Evolutionary conservation across 2,329 filamentous ascomycete genomes (phyloP), one percentile per base, ranked within the genome.

Genomic region (Aspergillus proliferans): DNA sequence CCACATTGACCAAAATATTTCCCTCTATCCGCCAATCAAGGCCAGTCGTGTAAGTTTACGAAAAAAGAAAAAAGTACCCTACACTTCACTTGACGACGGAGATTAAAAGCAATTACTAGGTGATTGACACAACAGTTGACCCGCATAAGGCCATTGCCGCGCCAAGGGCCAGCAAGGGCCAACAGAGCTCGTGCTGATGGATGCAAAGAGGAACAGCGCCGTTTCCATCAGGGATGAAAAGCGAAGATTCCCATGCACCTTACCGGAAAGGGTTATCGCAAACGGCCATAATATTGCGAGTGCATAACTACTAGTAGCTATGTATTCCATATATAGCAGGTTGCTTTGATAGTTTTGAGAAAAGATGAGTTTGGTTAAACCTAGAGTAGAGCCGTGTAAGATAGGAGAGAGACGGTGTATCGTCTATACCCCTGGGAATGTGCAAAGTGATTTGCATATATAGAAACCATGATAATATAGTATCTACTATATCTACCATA

Each of bases 121-220:
- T 4, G 39, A 50, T 46, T 48, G 39, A 34, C 41, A 47, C 26
- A 47, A 44, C 45, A 42, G 46, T 46, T 52, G 43, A 50, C 50
- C 52, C 47, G 43, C 47, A 54, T 54, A 41, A 39, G 38, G 36
- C 21, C n/a, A 45, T 19, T 19, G 28, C 28, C 26, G n/a, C 15
- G 43, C 14, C n/a, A 22, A 18, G 19, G 38, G n/a, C 34, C 34
- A 36, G 34, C 34, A 36, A 36, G 15, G 14, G 7, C 42, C 14
- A 22, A 24, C 14, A 26, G 18, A 28, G 22, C 26, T 45, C 43
- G 43, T 45, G 43, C 43, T 33, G n/a, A 45, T 45, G 24, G 28
- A 33, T 45, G 43, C 28, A 21, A 44, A 45, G 15, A 45, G 43
- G 30, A 33, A 45, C 15, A 21, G 14, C 9, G 19, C 43, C 43